Conservation (phyloP, 768 basidiomycete genomes). For the Clitopilus hobsonii region DNA sequence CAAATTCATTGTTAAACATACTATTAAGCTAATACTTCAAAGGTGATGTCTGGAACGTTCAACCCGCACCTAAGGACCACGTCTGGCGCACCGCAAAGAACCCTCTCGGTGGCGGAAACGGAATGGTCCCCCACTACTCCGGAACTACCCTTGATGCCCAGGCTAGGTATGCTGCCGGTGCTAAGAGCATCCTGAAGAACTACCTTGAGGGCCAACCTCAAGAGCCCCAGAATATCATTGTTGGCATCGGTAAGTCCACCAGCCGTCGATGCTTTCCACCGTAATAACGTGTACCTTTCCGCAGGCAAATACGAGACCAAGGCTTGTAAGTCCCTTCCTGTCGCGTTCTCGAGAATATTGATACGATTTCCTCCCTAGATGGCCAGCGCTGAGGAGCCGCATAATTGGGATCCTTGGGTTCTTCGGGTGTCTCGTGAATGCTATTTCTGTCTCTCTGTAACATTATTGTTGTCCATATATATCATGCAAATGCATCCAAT, state of each 20-base stretch:
- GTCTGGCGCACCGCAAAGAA: constrained; percentile 83
- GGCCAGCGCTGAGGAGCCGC: constrained; percentile 41
- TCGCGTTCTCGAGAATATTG: neutral
- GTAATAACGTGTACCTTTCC: constrained; percentile 1
- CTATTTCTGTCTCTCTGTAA: neutral
- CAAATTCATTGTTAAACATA: neutral
- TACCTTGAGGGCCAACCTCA: constrained; percentile 63
- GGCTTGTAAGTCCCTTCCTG: constrained; percentile 32
- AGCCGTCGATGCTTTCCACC: neutral
- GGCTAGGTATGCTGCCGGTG: constrained; percentile 75
- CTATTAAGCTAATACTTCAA: neutral
- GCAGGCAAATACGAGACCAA: constrained; percentile 39
- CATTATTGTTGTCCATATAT: no score
- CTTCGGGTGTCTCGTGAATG: neutral
- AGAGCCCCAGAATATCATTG: constrained; percentile 77
- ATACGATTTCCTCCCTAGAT: constrained; percentile 25
- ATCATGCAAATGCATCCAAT: no score
- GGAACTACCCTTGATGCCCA: constrained; percentile 91
- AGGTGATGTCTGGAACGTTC: constrained; percentile 82
- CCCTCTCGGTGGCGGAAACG: constrained; percentile 80
- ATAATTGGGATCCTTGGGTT: neutral
- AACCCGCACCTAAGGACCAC: constrained; percentile 85
- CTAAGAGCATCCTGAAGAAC: constrained; percentile 66
- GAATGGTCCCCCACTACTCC: constrained; percentile 85
- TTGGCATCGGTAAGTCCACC: constrained; percentile 53